Evolutionary conservation across 1,284 basidiomycete genomes (phyloP), one percentile per base, ranked within the genome.

Genomic region (Leccinum pallidistipes): DNA sequence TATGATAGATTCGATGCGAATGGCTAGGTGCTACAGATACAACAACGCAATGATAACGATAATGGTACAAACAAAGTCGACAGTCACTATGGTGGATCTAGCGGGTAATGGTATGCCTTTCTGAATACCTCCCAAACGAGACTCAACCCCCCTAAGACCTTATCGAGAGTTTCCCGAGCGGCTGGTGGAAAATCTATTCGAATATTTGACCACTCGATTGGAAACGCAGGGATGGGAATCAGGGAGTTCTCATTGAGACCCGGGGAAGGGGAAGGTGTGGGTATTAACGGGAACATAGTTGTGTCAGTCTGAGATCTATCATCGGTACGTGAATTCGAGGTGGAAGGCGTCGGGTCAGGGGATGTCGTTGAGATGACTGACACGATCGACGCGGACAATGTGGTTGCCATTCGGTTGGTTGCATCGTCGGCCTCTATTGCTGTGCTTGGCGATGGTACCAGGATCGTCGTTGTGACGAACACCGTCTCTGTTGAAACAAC

Each of bases 71-170:
- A 36, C 10, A 24, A 24, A 16, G 18, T 36, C 21, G 29, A 21
- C 11, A 56, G 34, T 32, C 18, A 18, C 70, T 68, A 74, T 31
- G 82, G 79, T 50, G 85, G 83, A 66, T 82, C 79, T 57, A 86
- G 68, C 12, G 85, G 84, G 69, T 86, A 86, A 70, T 86, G 84
- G 66, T 85, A 86, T 43, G 75, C 76, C 73, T 72, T 82, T 66
- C 80, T 76, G 54, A 80, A 69, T 50, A 81, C 62, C 59, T 78
- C 72, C 84, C 84, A 86, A 14, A 83, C 71, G n/a, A 75, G 65
- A 45, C 77, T 77, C 58, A 81, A 64, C 14, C 78, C 75, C 45
- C 66, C 70, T 34, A 78, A 58, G 40, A 83, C 63, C 54, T 66
- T 77, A 21, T 80, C 73, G 21, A 67, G 64, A 9, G 69, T 64